These are phyloP conservation scores for Cladophialophora bantiana DNA, from an alignment of 2,329 filamentous ascomycete species.

Conservation along the genomic window DNA sequence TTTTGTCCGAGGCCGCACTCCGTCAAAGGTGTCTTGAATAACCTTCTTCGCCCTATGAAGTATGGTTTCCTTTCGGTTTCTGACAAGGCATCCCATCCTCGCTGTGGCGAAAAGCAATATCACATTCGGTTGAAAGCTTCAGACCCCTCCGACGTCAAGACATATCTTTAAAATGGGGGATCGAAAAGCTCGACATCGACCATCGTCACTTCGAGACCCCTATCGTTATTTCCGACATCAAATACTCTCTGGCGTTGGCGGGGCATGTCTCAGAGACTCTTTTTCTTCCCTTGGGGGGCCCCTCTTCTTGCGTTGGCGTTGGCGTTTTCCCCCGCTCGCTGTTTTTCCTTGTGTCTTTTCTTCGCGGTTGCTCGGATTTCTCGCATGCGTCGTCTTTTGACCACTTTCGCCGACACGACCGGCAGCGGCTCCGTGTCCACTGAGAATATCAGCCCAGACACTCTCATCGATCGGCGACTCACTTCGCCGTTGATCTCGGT, in stretches of 20 bases:
- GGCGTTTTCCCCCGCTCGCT: background rate
- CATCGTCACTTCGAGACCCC: background rate
- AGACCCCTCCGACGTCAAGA: too few relatives aligned
- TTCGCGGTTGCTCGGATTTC: background rate
- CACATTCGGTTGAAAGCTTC: too few relatives aligned
- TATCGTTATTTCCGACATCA: conserved; percentile 10
- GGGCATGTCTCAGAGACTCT: too few relatives aligned
- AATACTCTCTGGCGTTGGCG: conserved; percentile 21
- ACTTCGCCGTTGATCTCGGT: conserved; percentile 17
- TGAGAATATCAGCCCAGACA: conserved; percentile 23
- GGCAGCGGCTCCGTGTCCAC: background rate
- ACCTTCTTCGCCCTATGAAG: too few relatives aligned
- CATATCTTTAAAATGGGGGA: too few relatives aligned
- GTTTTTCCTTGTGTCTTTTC: background rate
- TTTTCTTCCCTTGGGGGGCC: too few relatives aligned
- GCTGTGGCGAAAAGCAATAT: too few relatives aligned
- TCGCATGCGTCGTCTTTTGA: background rate
- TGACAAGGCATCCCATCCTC: too few relatives aligned
- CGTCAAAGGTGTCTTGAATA: too few relatives aligned
- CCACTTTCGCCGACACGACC: background rate
- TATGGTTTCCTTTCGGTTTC: too few relatives aligned
- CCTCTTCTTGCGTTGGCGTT: background rate
- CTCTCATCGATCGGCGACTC: conserved; percentile 25
- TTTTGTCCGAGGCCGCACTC: too few relatives aligned
- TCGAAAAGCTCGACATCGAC: background rate